These are phyloP conservation scores for Trichoderma koningiopsis DNA, from an alignment of 2,329 filamentous ascomycete genomes.

Conservation along the genomic window DNA sequence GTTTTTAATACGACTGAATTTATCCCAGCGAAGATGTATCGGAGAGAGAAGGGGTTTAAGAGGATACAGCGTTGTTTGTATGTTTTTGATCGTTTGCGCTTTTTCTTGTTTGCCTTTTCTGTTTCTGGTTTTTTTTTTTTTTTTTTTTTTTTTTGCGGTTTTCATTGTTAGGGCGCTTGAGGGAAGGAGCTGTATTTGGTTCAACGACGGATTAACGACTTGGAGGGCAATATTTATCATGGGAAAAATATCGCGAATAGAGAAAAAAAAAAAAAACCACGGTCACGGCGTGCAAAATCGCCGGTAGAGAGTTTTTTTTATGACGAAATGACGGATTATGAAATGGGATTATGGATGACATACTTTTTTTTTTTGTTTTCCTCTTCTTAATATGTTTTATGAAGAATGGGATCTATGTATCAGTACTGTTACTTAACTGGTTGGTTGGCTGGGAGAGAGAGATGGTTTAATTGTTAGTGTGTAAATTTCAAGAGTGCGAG, in stretches of 20 bases:
- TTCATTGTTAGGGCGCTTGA: background rate
- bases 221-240: constrained; percentile 14
- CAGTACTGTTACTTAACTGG: background rate
- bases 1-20: constrained; percentile 3
- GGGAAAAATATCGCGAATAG: constrained; percentile 23
- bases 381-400: background rate
- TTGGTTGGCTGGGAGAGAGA: background rate
- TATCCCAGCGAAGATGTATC: background rate
- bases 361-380: background rate
- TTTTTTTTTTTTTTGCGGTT: background rate
- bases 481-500: background rate
- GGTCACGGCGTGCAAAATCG: constrained; percentile 21
- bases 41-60: background rate
- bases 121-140: background rate
- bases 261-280: constrained; percentile 18
- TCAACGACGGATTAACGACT: constrained; percentile 20
- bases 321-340: constrained; percentile 25
- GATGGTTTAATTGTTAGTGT: constrained; percentile 3
- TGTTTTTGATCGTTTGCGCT: background rate
- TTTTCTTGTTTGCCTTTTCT: background rate
- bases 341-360: constrained; percentile 16
- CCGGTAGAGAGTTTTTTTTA: constrained; percentile 17
- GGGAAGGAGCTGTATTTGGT: constrained; percentile 15
- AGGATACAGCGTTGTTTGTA: background rate
- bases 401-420: constrained; percentile 9